These are phyloP conservation scores for Haplographium delicatum DNA, from an alignment of 495 filamentous ascomycete species.

Conservation along the genomic window DNA sequence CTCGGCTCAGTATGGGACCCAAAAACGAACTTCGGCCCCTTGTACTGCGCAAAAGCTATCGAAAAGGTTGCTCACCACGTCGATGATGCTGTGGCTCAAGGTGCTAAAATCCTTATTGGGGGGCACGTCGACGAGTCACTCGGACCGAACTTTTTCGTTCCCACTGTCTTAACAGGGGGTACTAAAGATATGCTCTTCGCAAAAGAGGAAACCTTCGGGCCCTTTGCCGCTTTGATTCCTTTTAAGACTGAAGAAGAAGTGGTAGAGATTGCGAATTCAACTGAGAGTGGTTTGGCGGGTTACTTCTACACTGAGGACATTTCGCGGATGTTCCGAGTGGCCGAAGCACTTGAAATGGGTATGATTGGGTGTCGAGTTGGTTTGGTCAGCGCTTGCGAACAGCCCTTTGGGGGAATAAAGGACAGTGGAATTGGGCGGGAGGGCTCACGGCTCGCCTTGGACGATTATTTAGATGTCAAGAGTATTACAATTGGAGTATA, in stretches of 20 bases:
- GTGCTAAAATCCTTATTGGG: too few species aligned
- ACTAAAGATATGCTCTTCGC: slow-evolving; percentile 78
- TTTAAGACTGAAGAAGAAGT: slow-evolving; percentile 82
- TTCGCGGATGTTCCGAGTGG: slow-evolving; percentile 63
- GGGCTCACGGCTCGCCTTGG: slow-evolving; percentile 21
- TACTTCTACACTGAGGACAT: slow-evolving; percentile 76
- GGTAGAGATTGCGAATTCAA: slow-evolving; percentile 67
- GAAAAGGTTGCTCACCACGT: slow-evolving; percentile 72
- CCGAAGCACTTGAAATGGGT: slow-evolving; percentile 74
- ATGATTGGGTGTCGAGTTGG: slow-evolving; percentile 86
- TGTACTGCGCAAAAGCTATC: slow-evolving; percentile 69
- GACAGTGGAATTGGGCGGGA: slow-evolving; percentile 28
- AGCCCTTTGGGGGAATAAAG: slow-evolving; percentile 31
- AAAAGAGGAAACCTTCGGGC: slow-evolving; percentile 80
- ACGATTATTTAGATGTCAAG: slow-evolving; percentile 22
- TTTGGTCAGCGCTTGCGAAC: slow-evolving; percentile 14
- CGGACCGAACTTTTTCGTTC: too few species aligned
- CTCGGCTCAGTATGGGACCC: too few species aligned
- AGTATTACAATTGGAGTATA: slow-evolving; percentile 17
- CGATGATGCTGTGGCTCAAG: too few species aligned
- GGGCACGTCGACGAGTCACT: too few species aligned
- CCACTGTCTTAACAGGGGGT: too few species aligned
- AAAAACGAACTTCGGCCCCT: slow-evolving; percentile 59
- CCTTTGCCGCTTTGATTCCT: slow-evolving; percentile 69
- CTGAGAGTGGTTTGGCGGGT: slow-evolving; percentile 71